Percentiles rank a stretch among this genome's conserved stretches.
These are phyloP conservation scores for Botryobasidium botryosum DNA, from an alignment of 768 basidiomycete genomes.

Conservation along the genomic window DNA sequence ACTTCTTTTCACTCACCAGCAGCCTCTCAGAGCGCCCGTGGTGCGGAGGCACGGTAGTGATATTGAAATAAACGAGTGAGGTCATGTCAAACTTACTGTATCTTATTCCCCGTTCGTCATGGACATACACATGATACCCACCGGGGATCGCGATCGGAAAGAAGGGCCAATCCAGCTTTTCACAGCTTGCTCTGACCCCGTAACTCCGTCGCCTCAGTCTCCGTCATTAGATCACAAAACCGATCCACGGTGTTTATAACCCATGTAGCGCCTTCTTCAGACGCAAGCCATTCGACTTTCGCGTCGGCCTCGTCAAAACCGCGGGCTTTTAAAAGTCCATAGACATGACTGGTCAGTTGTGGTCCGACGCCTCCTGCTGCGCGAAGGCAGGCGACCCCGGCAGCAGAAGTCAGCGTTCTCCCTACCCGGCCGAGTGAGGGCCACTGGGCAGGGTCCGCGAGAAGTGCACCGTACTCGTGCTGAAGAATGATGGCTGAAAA, in stretches of 20 bases:
- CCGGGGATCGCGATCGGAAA: too few species aligned
- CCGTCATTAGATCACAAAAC: too few species aligned
- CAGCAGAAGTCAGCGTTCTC: conserved; percentile 66
- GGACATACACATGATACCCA: too few species aligned
- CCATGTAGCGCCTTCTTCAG: conserved; percentile 22
- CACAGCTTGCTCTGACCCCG: too few species aligned
- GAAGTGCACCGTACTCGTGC: conserved; percentile 62
- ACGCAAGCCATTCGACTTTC: conserved; percentile 17
- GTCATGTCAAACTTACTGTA: too few species aligned
- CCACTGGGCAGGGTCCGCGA: conserved; percentile 54
- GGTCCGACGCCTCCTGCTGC: conserved; percentile 74
- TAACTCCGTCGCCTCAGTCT: too few species aligned
- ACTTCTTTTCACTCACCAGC: too few species aligned
- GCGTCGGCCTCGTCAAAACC: conserved; percentile 34
- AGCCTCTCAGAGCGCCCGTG: too few species aligned
- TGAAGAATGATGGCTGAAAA: conserved; percentile 60
- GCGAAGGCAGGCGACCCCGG: conserved; percentile 71
- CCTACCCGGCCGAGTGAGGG: conserved; percentile 42
- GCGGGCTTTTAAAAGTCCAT: conserved; percentile 77
- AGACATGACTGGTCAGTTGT: conserved; percentile 76
- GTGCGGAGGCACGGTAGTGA: too few species aligned
- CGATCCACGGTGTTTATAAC: conserved; percentile 19
- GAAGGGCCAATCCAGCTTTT: too few species aligned
- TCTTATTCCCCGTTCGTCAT: too few species aligned
- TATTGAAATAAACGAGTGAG: too few species aligned